Evolutionary conservation across 1,284 basidiomycete species (phyloP).

Genomic region (Caloboletus firmus): DNA sequence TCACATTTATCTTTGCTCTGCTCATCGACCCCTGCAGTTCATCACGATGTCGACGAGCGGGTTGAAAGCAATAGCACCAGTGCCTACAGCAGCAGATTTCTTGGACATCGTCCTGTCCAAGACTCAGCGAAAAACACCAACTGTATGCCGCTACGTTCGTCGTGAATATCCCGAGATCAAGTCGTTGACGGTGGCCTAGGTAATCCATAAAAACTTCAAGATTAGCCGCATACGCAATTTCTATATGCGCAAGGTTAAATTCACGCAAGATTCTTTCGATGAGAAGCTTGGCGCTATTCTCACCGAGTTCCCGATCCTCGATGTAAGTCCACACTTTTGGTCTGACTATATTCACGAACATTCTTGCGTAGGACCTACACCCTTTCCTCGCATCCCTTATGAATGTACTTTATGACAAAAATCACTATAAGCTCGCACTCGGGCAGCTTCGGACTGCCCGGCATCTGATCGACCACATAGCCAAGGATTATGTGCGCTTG

Average conservation of each 20-base stretch:
- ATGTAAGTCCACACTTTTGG: constrained; percentile 54
- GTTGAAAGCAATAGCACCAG: constrained; percentile 94
- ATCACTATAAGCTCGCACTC: constrained; percentile 96
- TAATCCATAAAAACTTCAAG: constrained; percentile 99
- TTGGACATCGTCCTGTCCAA: constrained; percentile 93
- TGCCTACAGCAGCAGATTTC: constrained; percentile 94
- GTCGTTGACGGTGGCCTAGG: constrained; percentile 43
- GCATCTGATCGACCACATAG: constrained; percentile 93
- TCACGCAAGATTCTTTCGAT: constrained; percentile 96
- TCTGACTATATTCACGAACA: background rate
- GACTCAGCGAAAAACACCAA: constrained; percentile 96
- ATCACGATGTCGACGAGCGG: constrained; percentile 79
- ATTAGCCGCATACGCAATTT: constrained; percentile 93
- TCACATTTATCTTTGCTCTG: constrained; percentile 13
- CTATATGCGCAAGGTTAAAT: constrained; percentile 99
- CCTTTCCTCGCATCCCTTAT: constrained; percentile 92
- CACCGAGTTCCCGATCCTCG: constrained; percentile 94
- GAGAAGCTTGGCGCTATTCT: constrained; percentile 95
- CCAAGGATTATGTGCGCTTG: constrained; percentile 92
- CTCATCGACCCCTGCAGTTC: background rate
- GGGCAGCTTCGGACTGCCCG: constrained; percentile 92
- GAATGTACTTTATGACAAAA: constrained; percentile 98
- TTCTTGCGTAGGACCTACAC: constrained; percentile 75
- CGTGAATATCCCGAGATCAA: background rate
- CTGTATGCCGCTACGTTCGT: constrained; percentile 49